Evolutionary conservation across 2,329 filamentous ascomycete species (phyloP).

Genomic region (Pseudopithomyces maydicus): DNA sequence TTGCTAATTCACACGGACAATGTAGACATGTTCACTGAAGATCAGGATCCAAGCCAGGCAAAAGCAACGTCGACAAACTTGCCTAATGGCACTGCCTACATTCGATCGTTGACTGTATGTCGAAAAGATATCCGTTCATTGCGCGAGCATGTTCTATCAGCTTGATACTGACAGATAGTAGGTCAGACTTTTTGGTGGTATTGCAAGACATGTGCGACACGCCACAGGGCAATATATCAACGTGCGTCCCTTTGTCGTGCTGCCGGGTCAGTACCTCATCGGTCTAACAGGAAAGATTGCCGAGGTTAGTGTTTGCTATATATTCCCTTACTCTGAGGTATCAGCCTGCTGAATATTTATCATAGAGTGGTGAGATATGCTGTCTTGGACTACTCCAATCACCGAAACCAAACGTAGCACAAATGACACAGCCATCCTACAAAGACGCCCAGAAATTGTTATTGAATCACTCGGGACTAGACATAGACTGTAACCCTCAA

Average conservation of each 20-base stretch:
- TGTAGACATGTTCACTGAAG: neutral
- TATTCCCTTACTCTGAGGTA: neutral
- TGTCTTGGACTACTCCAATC: conserved; percentile 1
- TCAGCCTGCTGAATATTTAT: neutral
- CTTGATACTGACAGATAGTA: neutral
- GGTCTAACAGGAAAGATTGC: neutral
- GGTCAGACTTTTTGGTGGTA: neutral
- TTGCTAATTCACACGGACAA: neutral
- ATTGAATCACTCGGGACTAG: neutral
- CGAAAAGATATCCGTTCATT: neutral
- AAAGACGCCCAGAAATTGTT: neutral
- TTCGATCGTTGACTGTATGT: neutral
- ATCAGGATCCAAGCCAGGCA: neutral
- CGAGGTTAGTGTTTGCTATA: neutral
- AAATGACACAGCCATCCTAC: neutral
- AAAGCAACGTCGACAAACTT: neutral
- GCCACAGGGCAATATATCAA: neutral
- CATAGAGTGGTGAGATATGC: neutral
- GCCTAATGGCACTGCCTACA: neutral
- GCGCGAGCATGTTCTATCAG: neutral
- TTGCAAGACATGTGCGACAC: neutral
- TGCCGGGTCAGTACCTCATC: neutral
- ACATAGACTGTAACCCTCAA: neutral
- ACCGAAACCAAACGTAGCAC: neutral
- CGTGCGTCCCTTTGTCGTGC: neutral